Percentiles rank a stretch among this genome's conserved stretches.
Evolutionary conservation across 2,329 filamentous ascomycete genomes (phyloP).

Genomic region (Talaromyces funiculosus): DNA sequence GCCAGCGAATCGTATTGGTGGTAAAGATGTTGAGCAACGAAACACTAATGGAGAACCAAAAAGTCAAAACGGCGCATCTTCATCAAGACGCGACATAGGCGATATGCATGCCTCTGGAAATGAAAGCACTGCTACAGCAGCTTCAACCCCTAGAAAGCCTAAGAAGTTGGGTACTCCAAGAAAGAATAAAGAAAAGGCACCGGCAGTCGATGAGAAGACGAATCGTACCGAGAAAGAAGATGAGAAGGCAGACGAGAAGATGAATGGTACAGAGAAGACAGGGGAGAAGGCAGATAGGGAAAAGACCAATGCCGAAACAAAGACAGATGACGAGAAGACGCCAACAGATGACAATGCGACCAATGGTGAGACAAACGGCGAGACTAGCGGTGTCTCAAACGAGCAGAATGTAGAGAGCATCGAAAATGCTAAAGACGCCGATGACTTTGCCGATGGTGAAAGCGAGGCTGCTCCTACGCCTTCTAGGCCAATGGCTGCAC

Average conservation of each 20-base stretch:
- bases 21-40: slow-evolving; percentile 5
- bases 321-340: neutral
- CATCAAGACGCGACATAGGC: neutral
- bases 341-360: neutral
- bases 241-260: neutral
- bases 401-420: neutral
- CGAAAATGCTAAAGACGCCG: neutral
- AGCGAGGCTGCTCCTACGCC: neutral
- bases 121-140: neutral
- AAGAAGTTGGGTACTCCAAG: neutral
- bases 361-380: neutral
- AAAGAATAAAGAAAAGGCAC: neutral
- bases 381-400: neutral
- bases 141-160: neutral
- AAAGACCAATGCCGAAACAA: neutral
- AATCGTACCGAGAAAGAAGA: neutral
- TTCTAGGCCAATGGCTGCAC: neutral
- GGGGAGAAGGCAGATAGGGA: neutral
- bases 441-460: slow-evolving; percentile 4
- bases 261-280: neutral
- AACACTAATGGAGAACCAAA: neutral
- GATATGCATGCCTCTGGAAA: neutral
- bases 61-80: slow-evolving; percentile 1
- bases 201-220: neutral
- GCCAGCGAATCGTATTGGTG: neutral